Evolutionary conservation across 1,284 basidiomycete species (phyloP), one percentile per base, ranked within the genome.

Genomic region (Ustilago trichophora): DNA sequence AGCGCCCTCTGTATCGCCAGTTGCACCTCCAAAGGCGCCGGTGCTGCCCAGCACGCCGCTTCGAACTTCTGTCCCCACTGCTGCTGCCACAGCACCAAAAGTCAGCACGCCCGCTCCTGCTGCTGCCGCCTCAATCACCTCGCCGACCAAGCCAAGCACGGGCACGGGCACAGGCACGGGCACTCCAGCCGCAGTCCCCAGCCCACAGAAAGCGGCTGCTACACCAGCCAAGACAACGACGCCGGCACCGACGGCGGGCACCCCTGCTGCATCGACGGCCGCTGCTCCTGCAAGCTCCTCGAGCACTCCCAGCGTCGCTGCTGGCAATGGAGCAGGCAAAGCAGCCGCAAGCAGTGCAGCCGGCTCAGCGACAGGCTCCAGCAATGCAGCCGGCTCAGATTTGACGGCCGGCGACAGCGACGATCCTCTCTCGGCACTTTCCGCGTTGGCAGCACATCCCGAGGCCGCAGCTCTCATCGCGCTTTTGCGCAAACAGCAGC

Each of bases 391-490:
- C 32, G 37, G 26, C 12, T 16, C 64, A 24, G 21, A n/a, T n/a
- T n/a, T n/a, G n/a, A n/a, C 35, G 15, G 12, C 7, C 6, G 7
- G n/a, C 18, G 34, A 43, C 27, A 51, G 44, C 43, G 66, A 70
- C 29, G 64, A 75, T 42, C 75, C 76, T 8, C 58, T 77, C 16
- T 50, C 73, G 3, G 77, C 75, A 7, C 67, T 77, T 9, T 68
- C 69, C 8, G 68, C 77, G 13, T 65, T 75, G 1, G 69, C 72
- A 4, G 66, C 77, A 10, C 77, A 80, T 36, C 74, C 77, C 3
- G 77, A 80, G 43, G 76, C 76, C 3, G 76, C 76, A 6, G 76
- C 68, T 2, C 65, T 80, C 16, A 76, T 80, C 33, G 70, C 72
- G 2, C 45, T 78, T 6, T 44, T 80, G n/a, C 72, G 71, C 47